Percentiles rank a stretch among this genome's conserved stretches.
These are phyloP conservation scores for Uronychia binucleata DNA, from an alignment of 73 alveolate genomes.

Conservation along the genomic window DNA sequence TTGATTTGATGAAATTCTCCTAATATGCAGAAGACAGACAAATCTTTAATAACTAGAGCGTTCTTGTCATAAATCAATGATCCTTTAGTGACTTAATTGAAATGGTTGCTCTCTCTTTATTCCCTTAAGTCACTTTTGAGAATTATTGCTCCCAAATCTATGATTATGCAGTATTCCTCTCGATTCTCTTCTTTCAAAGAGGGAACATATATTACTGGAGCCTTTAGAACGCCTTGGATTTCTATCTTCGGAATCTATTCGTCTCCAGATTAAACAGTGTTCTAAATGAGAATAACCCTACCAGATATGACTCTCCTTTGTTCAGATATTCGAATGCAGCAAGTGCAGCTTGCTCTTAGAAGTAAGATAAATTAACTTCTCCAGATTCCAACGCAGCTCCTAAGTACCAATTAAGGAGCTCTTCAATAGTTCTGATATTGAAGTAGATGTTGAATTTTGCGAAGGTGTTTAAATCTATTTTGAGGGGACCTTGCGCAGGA, in stretches of 20 bases:
- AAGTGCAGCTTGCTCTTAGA: constrained; percentile 42
- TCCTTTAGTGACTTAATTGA: no score
- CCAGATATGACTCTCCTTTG: constrained; percentile 48
- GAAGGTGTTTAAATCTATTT: neutral
- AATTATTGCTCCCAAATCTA: constrained; percentile 44
- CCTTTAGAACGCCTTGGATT: constrained; percentile 30
- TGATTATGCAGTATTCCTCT: constrained; percentile 29
- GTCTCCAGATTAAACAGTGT: neutral
- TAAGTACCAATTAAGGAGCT: constrained; percentile 1
- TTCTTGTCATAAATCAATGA: no score
- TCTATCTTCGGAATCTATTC: constrained; percentile 10
- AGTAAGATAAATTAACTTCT: constrained; percentile 36
- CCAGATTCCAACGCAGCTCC: constrained; percentile 17
- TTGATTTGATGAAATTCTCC: no score
- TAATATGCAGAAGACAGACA: no score
- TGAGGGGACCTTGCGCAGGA: neutral
- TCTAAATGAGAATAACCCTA: neutral
- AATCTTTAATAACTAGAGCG: no score
- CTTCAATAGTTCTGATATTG: constrained; percentile 12
- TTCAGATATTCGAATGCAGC: constrained; percentile 42
- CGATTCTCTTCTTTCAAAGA: neutral
- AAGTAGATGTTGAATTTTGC: constrained; percentile 11
- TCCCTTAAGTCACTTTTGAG: constrained; percentile 10
- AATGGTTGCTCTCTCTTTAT: no score
- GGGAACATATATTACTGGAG: constrained; percentile 66